Evolutionary conservation across 2,329 filamentous ascomycete species (phyloP), one percentile per base, ranked within the genome.

Genomic region (Laburnicola sp.): DNA sequence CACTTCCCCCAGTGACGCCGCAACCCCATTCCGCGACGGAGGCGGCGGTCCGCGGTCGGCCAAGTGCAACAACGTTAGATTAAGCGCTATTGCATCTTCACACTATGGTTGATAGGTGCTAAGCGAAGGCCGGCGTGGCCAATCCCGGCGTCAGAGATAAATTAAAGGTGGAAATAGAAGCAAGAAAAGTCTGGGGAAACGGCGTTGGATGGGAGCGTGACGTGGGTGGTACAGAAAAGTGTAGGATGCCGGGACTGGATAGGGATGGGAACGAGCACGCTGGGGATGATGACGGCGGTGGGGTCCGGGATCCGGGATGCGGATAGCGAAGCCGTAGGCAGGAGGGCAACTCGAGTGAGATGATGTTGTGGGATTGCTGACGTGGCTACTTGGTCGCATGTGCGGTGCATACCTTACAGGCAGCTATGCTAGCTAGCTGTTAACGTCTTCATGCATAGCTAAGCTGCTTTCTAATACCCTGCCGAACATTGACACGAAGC

Each of bases 341-440:
- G 53, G 70, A 72, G 60, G 74, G 74, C 27, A 73, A 74, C 28
- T 74, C 66, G 8, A 76, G 76, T 51, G 74, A 77, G 23, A 39
- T n/a, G 11, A 25, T 9, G n/a, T n/a, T 39, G 36, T 25, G 26
- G 26, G 22, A 11, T 26, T 6, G 22, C 9, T 16, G 1, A 16
- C 16, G 16, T 16, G 16, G 16, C 16, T 16, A 16, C 16, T 16
- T 16, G 16, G 16, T 16, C 16, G 16, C 16, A 16, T 16, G 16
- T 16, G 16, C 16, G 16, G 16, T 16, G 16, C 16, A 16, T 16
- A 16, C 16, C 16, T 16, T 16, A 23, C 3, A 37, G 23, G 6
- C 16, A 16, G 35, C 4, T 37, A 16, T 16, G 16, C n/a, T 37
- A 6, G 27, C 8, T 42, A n/a, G n/a, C 22, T 42, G 11, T 25